Percentiles rank a stretch among this genome's conserved stretches.
Evolutionary conservation across 257 asterid species (phyloP).

Genomic region (Solanum chmielewskii): DNA sequence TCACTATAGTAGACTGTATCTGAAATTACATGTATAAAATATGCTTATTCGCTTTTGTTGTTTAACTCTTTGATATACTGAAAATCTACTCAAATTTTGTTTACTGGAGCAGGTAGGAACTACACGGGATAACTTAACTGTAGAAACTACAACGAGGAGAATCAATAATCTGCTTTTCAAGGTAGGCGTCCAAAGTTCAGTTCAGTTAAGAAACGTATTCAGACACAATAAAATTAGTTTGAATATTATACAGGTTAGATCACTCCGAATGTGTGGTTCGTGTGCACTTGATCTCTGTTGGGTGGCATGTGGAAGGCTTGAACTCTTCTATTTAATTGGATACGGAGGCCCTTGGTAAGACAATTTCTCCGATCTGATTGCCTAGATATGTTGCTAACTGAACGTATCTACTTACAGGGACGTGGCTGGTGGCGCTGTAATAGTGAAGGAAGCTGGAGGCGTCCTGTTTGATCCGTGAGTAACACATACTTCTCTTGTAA

Average conservation of each 20-base stretch:
- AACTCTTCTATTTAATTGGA: constrained; percentile 61
- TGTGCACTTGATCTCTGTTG: constrained; percentile 88
- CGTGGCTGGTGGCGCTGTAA: constrained; percentile 77
- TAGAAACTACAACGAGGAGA: constrained; percentile 55
- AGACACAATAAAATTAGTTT: not conserved
- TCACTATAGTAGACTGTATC: not conserved
- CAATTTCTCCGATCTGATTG: not conserved
- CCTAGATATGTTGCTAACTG: not conserved
- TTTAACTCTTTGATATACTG: not conserved
- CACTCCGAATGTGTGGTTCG: constrained; percentile 80
- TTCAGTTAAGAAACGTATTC: not conserved
- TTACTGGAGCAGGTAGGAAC: constrained; percentile 47
- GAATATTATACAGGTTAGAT: constrained; percentile 48
- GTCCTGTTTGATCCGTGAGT: constrained; percentile 78
- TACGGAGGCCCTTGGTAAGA: constrained; percentile 83
- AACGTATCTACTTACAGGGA: constrained; percentile 40
- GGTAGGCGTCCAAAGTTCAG: constrained; percentile 17
- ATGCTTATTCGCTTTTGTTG: not conserved
- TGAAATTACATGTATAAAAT: not conserved
- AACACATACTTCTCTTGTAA: not conserved
- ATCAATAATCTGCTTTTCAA: constrained; percentile 64
- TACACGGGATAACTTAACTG: constrained; percentile 49
- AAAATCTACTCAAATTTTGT: not conserved
- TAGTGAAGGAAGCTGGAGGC: constrained; percentile 79
- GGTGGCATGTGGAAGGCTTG: constrained; percentile 81